Conservation (phyloP, 192 early-diverging fungal genomes). For the Coemansia sp. region DNA sequence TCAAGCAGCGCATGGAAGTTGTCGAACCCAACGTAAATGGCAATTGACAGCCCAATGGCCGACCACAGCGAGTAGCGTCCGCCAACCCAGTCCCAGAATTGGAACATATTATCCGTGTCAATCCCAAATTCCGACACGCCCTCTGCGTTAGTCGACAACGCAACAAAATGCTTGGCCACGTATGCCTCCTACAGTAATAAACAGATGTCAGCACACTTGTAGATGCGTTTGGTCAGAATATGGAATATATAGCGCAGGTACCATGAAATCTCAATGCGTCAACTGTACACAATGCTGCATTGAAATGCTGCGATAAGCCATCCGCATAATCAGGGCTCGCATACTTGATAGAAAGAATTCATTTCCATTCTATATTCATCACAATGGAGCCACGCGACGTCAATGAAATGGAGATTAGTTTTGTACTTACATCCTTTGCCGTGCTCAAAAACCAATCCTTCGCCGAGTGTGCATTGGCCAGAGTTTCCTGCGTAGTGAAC, state of each 20-base stretch:
- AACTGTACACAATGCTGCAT: background rate
- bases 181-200: constrained; percentile 57
- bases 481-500: constrained; percentile 98
- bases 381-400: background rate
- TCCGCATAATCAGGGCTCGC: background rate
- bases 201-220: constrained; percentile 1
- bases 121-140: constrained; percentile 92
- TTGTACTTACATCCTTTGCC: constrained; percentile 68
- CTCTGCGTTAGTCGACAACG: constrained; percentile 91
- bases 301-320: constrained; percentile 7
- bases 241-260: background rate
- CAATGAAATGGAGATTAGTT: background rate
- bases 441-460: constrained; percentile 87
- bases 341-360: background rate
- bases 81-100: constrained; percentile 99
- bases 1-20: constrained; percentile 89
- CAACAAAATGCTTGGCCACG: constrained; percentile 99
- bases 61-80: constrained; percentile 99
- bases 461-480: constrained; percentile 93
- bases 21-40: constrained; percentile 90
- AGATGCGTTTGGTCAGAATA: background rate
- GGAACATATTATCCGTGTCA: constrained; percentile 96
- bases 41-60: constrained; percentile 96
- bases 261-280: background rate
- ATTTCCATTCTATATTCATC: background rate